These are phyloP conservation scores for Fraxinus nigra DNA, from an alignment of 305 asterid genomes.

Conservation along the genomic window DNA sequence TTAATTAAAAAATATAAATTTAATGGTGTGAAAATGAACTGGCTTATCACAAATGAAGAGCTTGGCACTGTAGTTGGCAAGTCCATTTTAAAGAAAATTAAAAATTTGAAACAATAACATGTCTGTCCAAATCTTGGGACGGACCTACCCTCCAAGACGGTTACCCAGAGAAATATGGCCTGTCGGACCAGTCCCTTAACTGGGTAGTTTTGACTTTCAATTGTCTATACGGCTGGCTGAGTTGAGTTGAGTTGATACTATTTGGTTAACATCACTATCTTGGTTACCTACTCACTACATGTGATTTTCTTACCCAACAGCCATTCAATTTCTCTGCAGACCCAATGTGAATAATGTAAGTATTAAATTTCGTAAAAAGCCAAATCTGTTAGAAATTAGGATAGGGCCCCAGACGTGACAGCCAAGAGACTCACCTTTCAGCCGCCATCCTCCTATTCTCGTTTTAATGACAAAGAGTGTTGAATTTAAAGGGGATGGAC, in stretches of 20 bases:
- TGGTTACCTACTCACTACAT: neutral
- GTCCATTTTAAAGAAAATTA: neutral
- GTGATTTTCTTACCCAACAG: neutral
- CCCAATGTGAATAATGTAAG: neutral
- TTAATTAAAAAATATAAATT: neutral
- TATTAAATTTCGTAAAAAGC: neutral
- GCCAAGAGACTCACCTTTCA: neutral
- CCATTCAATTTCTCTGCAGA: neutral
- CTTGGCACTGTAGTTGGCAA: neutral
- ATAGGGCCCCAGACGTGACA: conserved; percentile 8
- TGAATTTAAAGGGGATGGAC: neutral
- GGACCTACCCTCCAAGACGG: neutral
- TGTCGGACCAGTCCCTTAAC: neutral
- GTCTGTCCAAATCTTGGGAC: neutral
- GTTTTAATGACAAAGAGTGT: neutral
- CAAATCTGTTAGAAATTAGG: neutral
- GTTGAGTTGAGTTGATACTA: neutral
- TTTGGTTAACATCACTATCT: neutral
- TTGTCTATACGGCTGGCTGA: neutral
- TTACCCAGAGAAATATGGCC: neutral
- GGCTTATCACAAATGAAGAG: neutral
- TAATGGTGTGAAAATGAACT: neutral
- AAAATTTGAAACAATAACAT: too few relatives aligned
- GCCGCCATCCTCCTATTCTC: neutral
- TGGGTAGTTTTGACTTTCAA: neutral